Evolutionary conservation across 2,329 filamentous ascomycete species (phyloP), one percentile per base, ranked within the genome.

Genomic region (Colletotrichum trifolii): DNA sequence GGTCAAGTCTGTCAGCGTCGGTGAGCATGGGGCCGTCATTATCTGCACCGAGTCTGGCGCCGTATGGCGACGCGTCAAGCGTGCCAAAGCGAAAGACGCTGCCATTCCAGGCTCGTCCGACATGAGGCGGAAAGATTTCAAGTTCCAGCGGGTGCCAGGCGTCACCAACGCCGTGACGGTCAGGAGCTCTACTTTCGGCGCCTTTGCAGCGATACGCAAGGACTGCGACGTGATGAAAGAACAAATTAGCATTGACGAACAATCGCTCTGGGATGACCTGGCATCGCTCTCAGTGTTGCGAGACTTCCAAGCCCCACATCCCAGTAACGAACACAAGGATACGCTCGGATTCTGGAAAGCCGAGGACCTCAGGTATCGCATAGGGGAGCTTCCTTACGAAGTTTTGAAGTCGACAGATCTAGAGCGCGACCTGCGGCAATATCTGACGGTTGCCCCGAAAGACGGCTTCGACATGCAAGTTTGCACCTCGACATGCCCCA

Each of bases 21-120:
- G 94, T 42, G 94, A 97, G 74, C 91, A 98, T 75, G 96, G 94
- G 2, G 97, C 94, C 0, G 93, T 99, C 69, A 96, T 99, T 60
- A 89, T 99, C 67, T 95, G 93, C 69, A 99, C 96, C 0, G 87
- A 94, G 65, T 95, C 94, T 46, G 96, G 96, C 2, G 95, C 93
- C 52, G 95, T 97, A 0, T 99, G 95, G 95, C 90, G 90, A 70
- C 90, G 95, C 64, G 89, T 96, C 55, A 93, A 93, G 73, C 87
- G 96, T 66, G 84, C 87, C 34, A 97, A 95, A 69, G 89, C 91
- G 54, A 96, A 97, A 72, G 89, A 91, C 69, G 83, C 87, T 17
- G 80, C 82, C 1, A 77, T 78, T 17, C 56, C 79, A 11, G 81
- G 79, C 4, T 76, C 77, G 2, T 77, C 79, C 1, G 88, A 89